Base-by-base conservation (phyloP, 371 early-diverging fungal genomes). In the Rhizopus delemar region DNA sequence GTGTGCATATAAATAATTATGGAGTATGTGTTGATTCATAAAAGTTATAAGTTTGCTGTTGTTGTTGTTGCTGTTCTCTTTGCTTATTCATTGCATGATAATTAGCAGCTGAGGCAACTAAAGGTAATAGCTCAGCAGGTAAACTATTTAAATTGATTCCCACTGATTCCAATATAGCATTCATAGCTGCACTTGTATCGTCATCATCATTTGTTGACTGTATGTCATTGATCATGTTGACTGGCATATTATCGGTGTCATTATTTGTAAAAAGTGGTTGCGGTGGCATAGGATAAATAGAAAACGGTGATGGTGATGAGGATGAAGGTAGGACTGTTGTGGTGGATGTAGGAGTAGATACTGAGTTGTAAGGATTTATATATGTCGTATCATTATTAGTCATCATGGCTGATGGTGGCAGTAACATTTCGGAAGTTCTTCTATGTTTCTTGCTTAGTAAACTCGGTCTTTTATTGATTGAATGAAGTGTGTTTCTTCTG, bases 21-120 rank as follows among this genome's bases (percentile, higher is more conserved):
- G 22, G 22, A 22, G 22, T 22, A 22, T 39, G 41, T 39, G 41
- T 48, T 56, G 56, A 56, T 45, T 29, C 33, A 41, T 46, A 38
- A 32, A 29, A 32, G n/a, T 57, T 51, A n/a, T 31, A 41, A 28
- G 51, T 39, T 48, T 8, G 54, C 15, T 45, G 55, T 33, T 60
- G 60, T 12, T 62, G 62, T 50, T 66, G 57, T 16, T 57, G 53
- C 29, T 55, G 51, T 48, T 46, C 41, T 41, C 55, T 16, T 58
- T 57, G 59, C 38, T 55, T 60, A 45, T 57, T 60, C 7, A 52
- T 59, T 12, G 70, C 70, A 59, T 69, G 70, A 38, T 65, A 69
- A 31, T 62, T 62, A 3, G 70, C 70, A 33, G 70, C 70, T 6
- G 70, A 65, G 2, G 70, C 70, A 41, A 69, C 59, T 11, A 65